Evolutionary conservation across 2,329 filamentous ascomycete species (phyloP).

Genomic region (Stachybotrys echinatus): DNA sequence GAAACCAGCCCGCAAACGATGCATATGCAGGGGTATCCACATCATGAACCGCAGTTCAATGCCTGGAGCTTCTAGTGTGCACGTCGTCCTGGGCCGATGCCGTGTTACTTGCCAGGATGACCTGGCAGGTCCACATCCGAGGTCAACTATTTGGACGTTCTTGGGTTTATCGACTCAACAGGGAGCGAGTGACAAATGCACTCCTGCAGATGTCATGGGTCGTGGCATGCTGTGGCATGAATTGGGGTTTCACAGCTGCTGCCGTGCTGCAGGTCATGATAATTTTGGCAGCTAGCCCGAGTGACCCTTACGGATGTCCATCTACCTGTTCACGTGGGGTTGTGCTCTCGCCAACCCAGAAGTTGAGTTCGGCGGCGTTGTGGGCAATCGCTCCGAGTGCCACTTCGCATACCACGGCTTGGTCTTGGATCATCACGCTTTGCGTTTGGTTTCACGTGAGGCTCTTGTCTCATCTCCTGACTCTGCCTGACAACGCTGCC

Average conservation of each 20-base stretch:
- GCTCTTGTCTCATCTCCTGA: not conserved
- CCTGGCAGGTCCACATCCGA: not conserved
- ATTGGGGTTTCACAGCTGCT: not conserved
- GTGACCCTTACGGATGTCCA: too few relatives aligned
- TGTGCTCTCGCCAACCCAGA: too few relatives aligned
- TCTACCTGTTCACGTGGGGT: too few relatives aligned
- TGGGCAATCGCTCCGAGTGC: too few relatives aligned
- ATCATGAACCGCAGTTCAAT: not conserved
- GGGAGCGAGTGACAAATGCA: not conserved
- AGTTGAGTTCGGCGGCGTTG: too few relatives aligned
- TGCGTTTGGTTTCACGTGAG: too few relatives aligned
- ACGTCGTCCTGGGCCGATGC: not conserved
- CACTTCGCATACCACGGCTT: too few relatives aligned
- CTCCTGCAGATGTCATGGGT: not conserved
- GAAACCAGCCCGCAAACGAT: not conserved
- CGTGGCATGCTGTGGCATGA: not conserved
- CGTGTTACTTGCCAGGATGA: not conserved
- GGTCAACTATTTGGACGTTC: not conserved
- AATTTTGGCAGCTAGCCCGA: not conserved
- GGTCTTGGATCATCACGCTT: too few relatives aligned
- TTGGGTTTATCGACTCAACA: not conserved
- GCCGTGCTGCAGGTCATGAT: not conserved
- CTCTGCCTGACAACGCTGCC: slow-evolving; percentile 2
- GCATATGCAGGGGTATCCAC: not conserved
- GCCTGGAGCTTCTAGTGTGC: not conserved